A percentile compares a stretch with the other conserved stretches of the same genome.
Evolutionary conservation across 2,329 filamentous ascomycete species (phyloP).

Genomic region (Neonectria hederae): DNA sequence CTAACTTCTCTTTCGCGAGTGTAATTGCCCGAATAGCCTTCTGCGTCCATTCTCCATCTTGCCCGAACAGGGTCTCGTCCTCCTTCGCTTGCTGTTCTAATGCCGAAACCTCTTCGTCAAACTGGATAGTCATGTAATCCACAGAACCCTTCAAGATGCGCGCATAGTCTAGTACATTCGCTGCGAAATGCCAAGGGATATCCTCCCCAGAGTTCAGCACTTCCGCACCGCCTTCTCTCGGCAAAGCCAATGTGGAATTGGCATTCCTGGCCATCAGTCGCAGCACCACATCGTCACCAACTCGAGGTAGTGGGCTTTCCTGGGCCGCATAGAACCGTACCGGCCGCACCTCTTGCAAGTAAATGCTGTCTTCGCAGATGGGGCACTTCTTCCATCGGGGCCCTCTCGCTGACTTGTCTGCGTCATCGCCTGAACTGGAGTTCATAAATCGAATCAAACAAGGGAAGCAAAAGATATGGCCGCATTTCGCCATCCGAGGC

Average conservation of each 20-base stretch:
- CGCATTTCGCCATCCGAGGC: slow-evolving; percentile 95
- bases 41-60: slow-evolving; percentile 91
- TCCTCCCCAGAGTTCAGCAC: slow-evolving; percentile 74
- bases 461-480: slow-evolving; percentile 94
- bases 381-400: slow-evolving; percentile 93
- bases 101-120: slow-evolving; percentile 79
- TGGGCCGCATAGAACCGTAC: slow-evolving; percentile 93
- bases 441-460: slow-evolving; percentile 97
- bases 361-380: slow-evolving; percentile 94
- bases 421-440: slow-evolving; percentile 77
- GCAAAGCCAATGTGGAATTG: slow-evolving; percentile 86
- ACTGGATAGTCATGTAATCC: slow-evolving; percentile 86
- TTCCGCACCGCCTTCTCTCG: slow-evolving; percentile 80
- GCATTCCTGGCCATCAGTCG: slow-evolving; percentile 84
- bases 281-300: slow-evolving; percentile 90
- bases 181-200: slow-evolving; percentile 94
- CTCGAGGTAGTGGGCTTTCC: slow-evolving; percentile 80
- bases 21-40: slow-evolving; percentile 81
- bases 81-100: slow-evolving; percentile 82
- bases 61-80: slow-evolving; percentile 89
- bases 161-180: slow-evolving; percentile 93
- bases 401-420: slow-evolving; percentile 72
- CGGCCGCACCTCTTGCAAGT: slow-evolving; percentile 86
- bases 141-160: slow-evolving; percentile 94
- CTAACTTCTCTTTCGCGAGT: slow-evolving; percentile 78